These are phyloP conservation scores for Fusarium sp. DNA, from an alignment of 2,329 filamentous ascomycete species.

Conservation along the genomic window DNA sequence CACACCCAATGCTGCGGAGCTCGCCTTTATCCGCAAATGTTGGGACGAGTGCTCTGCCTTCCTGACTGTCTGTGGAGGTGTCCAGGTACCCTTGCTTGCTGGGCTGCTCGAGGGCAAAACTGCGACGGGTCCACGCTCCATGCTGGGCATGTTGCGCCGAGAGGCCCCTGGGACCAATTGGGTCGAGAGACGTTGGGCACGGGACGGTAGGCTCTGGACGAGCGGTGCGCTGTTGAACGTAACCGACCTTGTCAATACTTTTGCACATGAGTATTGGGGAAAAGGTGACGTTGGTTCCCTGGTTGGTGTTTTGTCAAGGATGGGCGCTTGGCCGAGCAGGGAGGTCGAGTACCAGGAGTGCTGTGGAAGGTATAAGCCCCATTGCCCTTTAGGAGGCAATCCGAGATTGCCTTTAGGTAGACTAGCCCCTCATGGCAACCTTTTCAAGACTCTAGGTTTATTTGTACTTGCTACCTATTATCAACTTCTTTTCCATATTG, in stretches of 20 bases:
- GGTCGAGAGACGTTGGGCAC: constrained; percentile 53
- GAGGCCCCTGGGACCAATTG: constrained; percentile 49
- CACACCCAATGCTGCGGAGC: constrained; percentile 47
- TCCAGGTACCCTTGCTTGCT: constrained; percentile 47
- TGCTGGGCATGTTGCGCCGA: constrained; percentile 44
- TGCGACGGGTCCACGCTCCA: constrained; percentile 49
- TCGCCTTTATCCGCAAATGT: constrained; percentile 51
- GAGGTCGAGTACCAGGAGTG: constrained; percentile 51
- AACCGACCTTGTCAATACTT: constrained; percentile 49
- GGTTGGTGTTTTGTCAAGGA: constrained; percentile 30
- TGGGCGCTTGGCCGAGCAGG: constrained; percentile 44
- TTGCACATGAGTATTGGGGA: constrained; percentile 47
- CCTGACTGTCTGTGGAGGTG: constrained; percentile 54
- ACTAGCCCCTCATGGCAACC: too few species aligned
- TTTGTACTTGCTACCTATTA: too few species aligned
- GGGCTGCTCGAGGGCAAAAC: constrained; percentile 54
- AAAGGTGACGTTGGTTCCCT: constrained; percentile 28
- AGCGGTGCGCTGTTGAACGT: constrained; percentile 51
- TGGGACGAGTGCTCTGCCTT: constrained; percentile 52
- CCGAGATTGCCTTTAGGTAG: too few species aligned
- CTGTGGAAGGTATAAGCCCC: not conserved
- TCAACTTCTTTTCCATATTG: too few species aligned
- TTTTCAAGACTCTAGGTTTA: too few species aligned
- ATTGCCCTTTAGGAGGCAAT: too few species aligned
- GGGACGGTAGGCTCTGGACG: constrained; percentile 53